These are phyloP conservation scores for Lepidium didymum DNA, from an alignment of 345 rosid genomes.

Conservation along the genomic window DNA sequence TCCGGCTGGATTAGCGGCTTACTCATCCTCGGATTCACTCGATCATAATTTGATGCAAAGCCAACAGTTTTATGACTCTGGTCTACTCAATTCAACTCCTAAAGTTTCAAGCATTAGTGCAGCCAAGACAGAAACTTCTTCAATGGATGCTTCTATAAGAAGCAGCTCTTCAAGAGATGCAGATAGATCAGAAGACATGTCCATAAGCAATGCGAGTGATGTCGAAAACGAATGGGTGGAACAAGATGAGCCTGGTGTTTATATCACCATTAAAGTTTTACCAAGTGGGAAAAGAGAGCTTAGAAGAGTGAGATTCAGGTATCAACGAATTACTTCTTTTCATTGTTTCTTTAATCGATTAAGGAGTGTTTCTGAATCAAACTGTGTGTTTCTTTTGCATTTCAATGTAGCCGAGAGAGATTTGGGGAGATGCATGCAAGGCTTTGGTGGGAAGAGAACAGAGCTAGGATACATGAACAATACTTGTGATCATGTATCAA, in stretches of 20 bases:
- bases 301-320: constrained; percentile 98
- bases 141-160: constrained; percentile 80
- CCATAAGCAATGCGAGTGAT: constrained; percentile 89
- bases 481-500: constrained; percentile 49
- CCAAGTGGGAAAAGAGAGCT: constrained; percentile 89
- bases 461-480: constrained; percentile 86
- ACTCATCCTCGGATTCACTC: constrained; percentile 76
- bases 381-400: background rate
- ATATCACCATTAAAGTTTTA: constrained; percentile 78
- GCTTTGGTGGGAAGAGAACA: constrained; percentile 98
- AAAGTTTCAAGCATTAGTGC: constrained; percentile 90
- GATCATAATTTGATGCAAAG: constrained; percentile 64
- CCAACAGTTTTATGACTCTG: constrained; percentile 57
- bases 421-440: constrained; percentile 97
- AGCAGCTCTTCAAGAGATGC: constrained; percentile 95
- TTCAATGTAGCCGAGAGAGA: constrained; percentile 92
- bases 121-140: constrained; percentile 84
- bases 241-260: constrained; percentile 95
- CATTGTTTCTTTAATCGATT: background rate
- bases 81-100: constrained; percentile 72
- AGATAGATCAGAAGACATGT: constrained; percentile 73
- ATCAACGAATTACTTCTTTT: background rate
- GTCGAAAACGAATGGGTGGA: constrained; percentile 89
- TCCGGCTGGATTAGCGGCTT: constrained; percentile 55
- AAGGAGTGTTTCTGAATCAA: background rate